Base-by-base conservation (phyloP, 805 yeast species). In the Blastobotrys chiropterorum region DNA sequence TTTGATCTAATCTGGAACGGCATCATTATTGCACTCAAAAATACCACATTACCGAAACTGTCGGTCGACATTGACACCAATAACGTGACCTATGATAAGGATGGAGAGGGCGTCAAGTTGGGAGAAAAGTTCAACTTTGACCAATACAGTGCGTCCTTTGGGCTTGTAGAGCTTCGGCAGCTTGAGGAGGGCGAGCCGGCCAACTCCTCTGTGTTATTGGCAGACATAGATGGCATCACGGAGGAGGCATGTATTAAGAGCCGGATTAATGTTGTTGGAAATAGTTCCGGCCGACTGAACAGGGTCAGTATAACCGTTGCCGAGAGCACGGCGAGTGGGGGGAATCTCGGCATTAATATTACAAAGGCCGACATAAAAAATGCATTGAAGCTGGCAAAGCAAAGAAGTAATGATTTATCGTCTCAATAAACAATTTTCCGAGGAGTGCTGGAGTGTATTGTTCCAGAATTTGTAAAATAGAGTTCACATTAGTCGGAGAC, bases 171-270 rank as follows among this genome's bases (percentile, higher is more conserved):
- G 41, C 54, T 53, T 15, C 30, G 43, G 20, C 8, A 15, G 20
- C 43, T 40, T 15, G 48, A 15, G 5, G 26, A 21, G 45, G 39
- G 39, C 17, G 34, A 38, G 3, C 45, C 5, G 17, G 30, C 6
- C 21, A 21, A 66, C 14, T 62, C 65, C 4, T 62, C 77, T 1
- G 71, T 81, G 0, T 60, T 87, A 14, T 65, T 89, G 46, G 82
- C 86, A 0, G 97, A 89, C 63, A 61, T 87, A 41, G 95, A 88
- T 64, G 95, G 95, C 13, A 92, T 85, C 54, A 85, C 90, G 3
- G 97, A 89, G 66, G 95, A 88, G 61, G 62, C 72, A 11, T 74
- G 82, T 31, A 74, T 83, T 2, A 68, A 67, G 44, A 79, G 86
- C 43, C 75, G 80, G 16, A 68, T 87, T 14, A 68, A 73, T 19